Base-by-base conservation (phyloP, 768 basidiomycete genomes). In the Jaapia argillacea region DNA sequence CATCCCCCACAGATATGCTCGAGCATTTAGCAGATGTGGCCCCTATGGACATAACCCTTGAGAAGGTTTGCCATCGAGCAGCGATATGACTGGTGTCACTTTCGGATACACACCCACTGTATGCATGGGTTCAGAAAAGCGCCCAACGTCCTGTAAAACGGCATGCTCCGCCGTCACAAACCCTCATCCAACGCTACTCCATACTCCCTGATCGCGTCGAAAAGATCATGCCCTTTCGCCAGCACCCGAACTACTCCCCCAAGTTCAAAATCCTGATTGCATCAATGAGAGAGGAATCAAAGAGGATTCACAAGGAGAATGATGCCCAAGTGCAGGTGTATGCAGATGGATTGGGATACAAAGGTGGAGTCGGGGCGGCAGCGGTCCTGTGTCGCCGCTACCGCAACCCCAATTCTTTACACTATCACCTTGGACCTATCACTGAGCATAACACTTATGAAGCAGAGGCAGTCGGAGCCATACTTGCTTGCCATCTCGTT, bases 361-460 rank as follows among this genome's bases (percentile, higher is more conserved):
- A 55, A 2, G 36, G 39, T 0, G 20, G 41, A 3, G 40, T 59
- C 1, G 54, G 54, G 0, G 57, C 53, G 10, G 51, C 55, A 0
- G 50, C 52, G 2, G 39, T 47, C 0, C 42, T 53, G 0, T 31
- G 43, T 3, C 24, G 26, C 12, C 7, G 12, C n/a, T 4, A 44
- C n/a, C 16, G 35, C 31, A 18, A 6, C 6, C 14, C 41, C 12
- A 26, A 10, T 10, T 3, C 41, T 4, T 21, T 51, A 1, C 3
- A 10, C 0, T 47, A 35, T 20, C 38, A 49, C 36, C 35, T 55
- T 0, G 54, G 54, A 0, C 4, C 16, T 2, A 42, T n/a, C 3
- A 26, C 16, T 0, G 35, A 53, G 26, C 55, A 56, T 44, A 57
- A 46, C 0, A 48, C 53, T 1, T 56, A 40, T 24, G 52, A 55